Conservation (phyloP, 495 filamentous ascomycete species). For the Trichoderma asperelloides region DNA sequence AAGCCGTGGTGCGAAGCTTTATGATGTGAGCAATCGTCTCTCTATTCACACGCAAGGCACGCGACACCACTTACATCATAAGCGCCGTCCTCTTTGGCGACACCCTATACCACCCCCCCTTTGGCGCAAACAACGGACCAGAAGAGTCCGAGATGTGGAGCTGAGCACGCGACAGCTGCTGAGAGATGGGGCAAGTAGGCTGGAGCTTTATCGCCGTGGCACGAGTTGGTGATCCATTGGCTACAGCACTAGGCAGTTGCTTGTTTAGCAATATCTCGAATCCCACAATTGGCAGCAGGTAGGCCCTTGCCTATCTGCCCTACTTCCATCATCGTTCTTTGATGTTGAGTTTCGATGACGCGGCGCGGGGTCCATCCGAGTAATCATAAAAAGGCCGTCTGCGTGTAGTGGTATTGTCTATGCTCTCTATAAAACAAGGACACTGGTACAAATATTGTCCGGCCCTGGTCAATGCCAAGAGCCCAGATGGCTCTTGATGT, state of each 20-base stretch:
- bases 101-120: background rate
- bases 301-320: too few relatives aligned
- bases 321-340: too few relatives aligned
- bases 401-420: too few relatives aligned
- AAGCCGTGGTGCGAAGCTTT: background rate
- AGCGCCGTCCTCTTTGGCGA: background rate
- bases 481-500: too few relatives aligned
- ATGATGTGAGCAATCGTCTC: background rate
- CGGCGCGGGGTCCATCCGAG: too few relatives aligned
- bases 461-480: too few relatives aligned
- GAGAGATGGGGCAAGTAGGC: background rate
- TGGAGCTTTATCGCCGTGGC: background rate
- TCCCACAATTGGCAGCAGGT: too few relatives aligned
- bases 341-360: too few relatives aligned
- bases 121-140: background rate
- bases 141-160: background rate
- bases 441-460: too few relatives aligned
- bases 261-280: background rate
- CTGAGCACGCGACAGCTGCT: constrained; percentile 1
- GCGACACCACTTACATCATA: constrained; percentile 1
- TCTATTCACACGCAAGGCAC: background rate
- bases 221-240: background rate
- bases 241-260: background rate
- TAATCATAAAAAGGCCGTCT: too few relatives aligned
- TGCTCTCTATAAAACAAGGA: too few relatives aligned